These are phyloP conservation scores for Chytriomyces sp. DNA, from an alignment of 192 early-diverging fungal species.

Conservation along the genomic window DNA sequence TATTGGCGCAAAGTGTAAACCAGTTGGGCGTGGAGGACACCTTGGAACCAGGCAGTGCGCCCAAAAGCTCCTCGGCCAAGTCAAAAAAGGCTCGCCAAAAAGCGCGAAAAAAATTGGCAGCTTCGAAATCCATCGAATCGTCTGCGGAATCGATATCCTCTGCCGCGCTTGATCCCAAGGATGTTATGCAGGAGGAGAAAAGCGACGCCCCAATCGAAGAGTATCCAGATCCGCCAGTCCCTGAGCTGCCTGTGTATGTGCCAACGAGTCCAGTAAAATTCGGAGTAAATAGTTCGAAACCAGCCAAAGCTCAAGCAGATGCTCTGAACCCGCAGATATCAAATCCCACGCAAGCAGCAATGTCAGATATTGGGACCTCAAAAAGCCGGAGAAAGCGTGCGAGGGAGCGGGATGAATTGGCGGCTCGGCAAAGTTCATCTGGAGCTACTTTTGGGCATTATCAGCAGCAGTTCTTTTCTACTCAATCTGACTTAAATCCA, in stretches of 20 bases:
- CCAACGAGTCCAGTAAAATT: neutral
- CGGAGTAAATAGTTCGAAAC: too few species aligned
- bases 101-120: conserved; percentile 13
- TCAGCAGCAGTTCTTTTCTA: neutral
- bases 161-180: too few species aligned
- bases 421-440: neutral
- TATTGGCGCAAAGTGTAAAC: neutral
- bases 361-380: neutral
- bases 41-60: neutral
- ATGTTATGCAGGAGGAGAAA: too few species aligned
- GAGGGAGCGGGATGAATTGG: conserved; percentile 31
- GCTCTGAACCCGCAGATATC: too few species aligned
- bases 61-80: neutral
- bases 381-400: conserved; percentile 30
- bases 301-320: too few species aligned
- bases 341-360: too few species aligned
- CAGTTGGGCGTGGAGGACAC: too few species aligned
- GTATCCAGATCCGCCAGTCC: neutral
- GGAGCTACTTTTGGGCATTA: neutral
- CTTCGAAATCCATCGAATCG: neutral
- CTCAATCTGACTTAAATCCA: neutral
- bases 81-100: conserved; percentile 22
- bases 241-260: neutral
- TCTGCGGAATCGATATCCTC: too few species aligned
- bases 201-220: neutral